Conservation (phyloP, 2,329 filamentous ascomycete species). For the Fusarium praegraminearum region DNA sequence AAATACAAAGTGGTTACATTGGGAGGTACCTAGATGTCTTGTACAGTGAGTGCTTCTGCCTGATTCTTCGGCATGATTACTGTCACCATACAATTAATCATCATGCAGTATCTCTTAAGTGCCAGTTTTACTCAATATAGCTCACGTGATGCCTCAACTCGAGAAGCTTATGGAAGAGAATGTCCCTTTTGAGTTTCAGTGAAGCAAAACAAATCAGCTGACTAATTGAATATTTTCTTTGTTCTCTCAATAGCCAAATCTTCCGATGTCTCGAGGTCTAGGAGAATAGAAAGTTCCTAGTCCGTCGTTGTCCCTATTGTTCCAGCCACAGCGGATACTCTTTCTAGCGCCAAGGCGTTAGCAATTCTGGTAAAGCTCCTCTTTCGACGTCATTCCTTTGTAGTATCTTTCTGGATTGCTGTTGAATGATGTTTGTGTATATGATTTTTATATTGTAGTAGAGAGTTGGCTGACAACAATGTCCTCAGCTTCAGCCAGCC, state of each 20-base stretch:
- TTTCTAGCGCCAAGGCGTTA: conserved; percentile 5
- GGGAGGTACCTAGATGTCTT: too few species aligned
- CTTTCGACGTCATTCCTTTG: conserved; percentile 23
- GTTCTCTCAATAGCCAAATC: background rate
- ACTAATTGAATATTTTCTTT: background rate
- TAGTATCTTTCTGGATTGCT: background rate
- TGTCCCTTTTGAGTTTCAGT: background rate
- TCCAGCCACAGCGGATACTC: conserved; percentile 21
- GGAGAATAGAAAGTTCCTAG: background rate
- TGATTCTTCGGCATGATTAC: background rate
- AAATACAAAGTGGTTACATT: too few species aligned
- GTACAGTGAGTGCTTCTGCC: background rate
- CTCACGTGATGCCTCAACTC: background rate
- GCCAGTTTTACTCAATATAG: too few species aligned
- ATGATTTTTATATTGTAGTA: background rate
- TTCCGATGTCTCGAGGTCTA: background rate
- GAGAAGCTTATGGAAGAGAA: background rate
- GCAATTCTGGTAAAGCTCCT: conserved; percentile 5
- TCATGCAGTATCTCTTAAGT: background rate
- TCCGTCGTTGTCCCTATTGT: conserved; percentile 3
- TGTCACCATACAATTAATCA: too few species aligned
- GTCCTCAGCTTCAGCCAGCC: background rate
- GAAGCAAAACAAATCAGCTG: background rate
- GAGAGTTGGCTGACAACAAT: background rate
- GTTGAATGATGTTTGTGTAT: background rate